Evolutionary conservation across 306 rosid genomes (phyloP).

Genomic region (Pueraria montana): DNA sequence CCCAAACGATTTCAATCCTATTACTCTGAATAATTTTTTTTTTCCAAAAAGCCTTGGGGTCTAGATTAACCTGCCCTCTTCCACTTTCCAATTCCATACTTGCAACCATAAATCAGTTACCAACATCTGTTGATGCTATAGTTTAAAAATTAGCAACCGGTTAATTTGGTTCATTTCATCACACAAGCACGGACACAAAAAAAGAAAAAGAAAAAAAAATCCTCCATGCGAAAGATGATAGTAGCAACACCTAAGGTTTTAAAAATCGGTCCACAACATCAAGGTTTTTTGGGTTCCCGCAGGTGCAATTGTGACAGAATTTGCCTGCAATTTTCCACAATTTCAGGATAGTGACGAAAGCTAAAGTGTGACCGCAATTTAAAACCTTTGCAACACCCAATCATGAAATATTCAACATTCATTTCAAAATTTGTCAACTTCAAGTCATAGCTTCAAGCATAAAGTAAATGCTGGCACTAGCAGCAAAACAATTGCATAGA

Average conservation of each 20-base stretch:
- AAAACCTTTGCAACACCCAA: conserved; percentile 1
- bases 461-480: neutral
- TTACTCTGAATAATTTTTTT: conserved; percentile 28
- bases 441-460: neutral
- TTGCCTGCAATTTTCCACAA: neutral
- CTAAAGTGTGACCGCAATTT: neutral
- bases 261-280: neutral
- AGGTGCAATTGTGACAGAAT: neutral
- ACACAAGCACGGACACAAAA: neutral
- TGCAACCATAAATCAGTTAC: conserved; percentile 31
- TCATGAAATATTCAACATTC: conserved; percentile 25
- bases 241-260: neutral
- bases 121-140: neutral
- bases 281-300: neutral
- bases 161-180: conserved; percentile 30
- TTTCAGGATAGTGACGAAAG: neutral
- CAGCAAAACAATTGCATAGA: neutral
- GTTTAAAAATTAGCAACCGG: conserved; percentile 10
- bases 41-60: neutral
- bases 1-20: conserved; percentile 7
- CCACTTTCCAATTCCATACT: conserved; percentile 11
- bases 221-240: neutral
- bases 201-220: no score
- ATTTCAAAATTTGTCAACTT: neutral
- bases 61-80: neutral